phyloP scores from a whole-genome alignment of 805 yeast genomes.

The Candida peoriensis region DNA sequence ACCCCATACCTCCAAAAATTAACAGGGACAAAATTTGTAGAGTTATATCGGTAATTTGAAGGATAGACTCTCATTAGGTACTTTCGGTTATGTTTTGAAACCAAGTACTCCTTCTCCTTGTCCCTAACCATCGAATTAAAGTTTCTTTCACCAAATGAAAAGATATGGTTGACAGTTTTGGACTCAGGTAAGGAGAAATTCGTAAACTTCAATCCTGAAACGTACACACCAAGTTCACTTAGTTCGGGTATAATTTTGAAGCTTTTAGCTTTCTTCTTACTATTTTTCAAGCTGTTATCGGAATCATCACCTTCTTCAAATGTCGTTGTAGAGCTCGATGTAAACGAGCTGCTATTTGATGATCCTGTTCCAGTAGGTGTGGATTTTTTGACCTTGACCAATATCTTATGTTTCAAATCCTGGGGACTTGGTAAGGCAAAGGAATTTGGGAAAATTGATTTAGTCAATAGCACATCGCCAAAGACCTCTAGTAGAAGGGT shows the following conservation, averaged over 20 bases:
- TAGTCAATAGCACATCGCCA: constrained; percentile 44
- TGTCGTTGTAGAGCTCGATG: constrained; percentile 24
- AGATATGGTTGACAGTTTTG: constrained; percentile 73
- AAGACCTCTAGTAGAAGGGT: constrained; percentile 49
- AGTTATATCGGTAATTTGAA: constrained; percentile 65
- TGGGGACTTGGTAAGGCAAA: constrained; percentile 65
- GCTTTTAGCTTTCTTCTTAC: constrained; percentile 11
- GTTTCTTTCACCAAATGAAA: constrained; percentile 78
- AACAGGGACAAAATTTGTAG: constrained; percentile 79
- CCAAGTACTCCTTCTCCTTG: constrained; percentile 43
- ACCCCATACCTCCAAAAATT: constrained; percentile 79
- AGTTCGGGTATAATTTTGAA: constrained; percentile 36
- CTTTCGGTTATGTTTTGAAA: constrained; percentile 71
- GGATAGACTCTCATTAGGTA: constrained; percentile 87
- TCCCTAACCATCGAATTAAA: constrained; percentile 63
- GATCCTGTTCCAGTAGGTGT: constrained; percentile 12
- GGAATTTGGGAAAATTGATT: constrained; percentile 23
- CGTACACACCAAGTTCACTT: constrained; percentile 61
- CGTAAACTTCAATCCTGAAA: constrained; percentile 62
- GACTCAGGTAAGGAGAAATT: constrained; percentile 86
- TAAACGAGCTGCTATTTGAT: constrained; percentile 17
- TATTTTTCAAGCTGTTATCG: constrained; percentile 4
- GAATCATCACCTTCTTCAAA: constrained; percentile 25
- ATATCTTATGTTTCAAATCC: constrained; percentile 61
- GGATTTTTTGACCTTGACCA: constrained; percentile 74